A percentile compares a stretch with the other conserved stretches of the same genome.
Conservation (phyloP, 2,329 filamentous ascomycete genomes). For the Hypomyces rosellus region DNA sequence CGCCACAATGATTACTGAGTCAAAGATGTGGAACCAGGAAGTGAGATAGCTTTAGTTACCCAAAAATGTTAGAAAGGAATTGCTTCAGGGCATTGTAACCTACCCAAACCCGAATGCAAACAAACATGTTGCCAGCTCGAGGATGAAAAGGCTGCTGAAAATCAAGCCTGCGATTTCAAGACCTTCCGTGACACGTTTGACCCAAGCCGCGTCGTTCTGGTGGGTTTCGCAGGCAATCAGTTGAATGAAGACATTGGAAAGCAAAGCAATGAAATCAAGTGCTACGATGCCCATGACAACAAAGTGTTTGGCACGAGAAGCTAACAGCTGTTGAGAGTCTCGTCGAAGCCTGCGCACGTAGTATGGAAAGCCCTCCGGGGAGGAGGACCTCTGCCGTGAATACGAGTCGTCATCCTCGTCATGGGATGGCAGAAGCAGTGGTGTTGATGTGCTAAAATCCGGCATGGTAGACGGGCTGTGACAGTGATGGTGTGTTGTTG, state of each 20-base stretch:
- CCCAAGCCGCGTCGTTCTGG: conserved; percentile 35
- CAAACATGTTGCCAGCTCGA: conserved; percentile 52
- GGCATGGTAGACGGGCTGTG: background rate
- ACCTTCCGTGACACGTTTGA: conserved; percentile 26
- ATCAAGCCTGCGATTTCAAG: conserved; percentile 49
- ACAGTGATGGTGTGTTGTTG: too few relatives aligned
- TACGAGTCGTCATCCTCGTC: conserved; percentile 2
- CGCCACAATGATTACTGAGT: conserved; percentile 54
- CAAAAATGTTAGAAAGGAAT: conserved; percentile 1
- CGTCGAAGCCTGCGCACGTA: conserved; percentile 5
- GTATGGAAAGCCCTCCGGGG: background rate
- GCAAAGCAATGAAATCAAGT: conserved; percentile 39
- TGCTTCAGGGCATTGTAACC: conserved; percentile 17
- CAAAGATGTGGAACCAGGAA: conserved; percentile 57
- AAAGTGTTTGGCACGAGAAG: conserved; percentile 39
- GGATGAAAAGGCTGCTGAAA: conserved; percentile 59
- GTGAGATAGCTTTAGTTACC: conserved; percentile 43
- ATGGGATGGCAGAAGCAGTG: conserved; percentile 5
- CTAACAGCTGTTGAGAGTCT: conserved; percentile 19
- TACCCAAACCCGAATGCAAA: conserved; percentile 57
- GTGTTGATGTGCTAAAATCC: conserved; percentile 1
- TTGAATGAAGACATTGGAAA: conserved; percentile 42
- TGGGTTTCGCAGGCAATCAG: conserved; percentile 43
- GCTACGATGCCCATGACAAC: conserved; percentile 37
- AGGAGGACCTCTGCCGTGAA: background rate